Evolutionary conservation across 2,329 filamentous ascomycete genomes (phyloP).

Genomic region (Raffaelea ambrosiae): DNA sequence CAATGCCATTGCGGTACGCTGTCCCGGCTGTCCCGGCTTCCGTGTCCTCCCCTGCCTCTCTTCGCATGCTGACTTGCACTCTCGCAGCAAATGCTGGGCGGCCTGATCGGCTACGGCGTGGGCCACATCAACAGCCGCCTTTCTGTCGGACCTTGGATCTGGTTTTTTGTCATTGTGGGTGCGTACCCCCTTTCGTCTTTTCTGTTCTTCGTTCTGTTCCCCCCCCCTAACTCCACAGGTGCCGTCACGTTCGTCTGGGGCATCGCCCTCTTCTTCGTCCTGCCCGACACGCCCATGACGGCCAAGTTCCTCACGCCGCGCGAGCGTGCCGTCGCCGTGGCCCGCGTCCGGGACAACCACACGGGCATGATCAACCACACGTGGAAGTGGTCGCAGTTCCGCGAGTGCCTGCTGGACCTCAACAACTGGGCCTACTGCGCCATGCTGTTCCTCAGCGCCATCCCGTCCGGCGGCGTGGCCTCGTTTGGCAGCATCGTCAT

Average conservation of each 20-base stretch:
- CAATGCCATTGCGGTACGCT: slow-evolving; percentile 9
- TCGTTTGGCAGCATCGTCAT: slow-evolving; percentile 41
- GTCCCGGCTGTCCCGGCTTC: neutral
- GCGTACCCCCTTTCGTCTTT: too few relatives aligned
- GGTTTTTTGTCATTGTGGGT: slow-evolving; percentile 10
- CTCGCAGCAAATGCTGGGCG: slow-evolving; percentile 12
- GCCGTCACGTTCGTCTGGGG: slow-evolving; percentile 9
- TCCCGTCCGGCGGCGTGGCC: slow-evolving; percentile 20
- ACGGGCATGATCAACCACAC: slow-evolving; percentile 29
- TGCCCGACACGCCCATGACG: slow-evolving; percentile 24
- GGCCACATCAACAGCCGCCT: slow-evolving; percentile 20
- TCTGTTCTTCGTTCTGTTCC: too few relatives aligned
- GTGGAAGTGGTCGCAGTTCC: slow-evolving; percentile 22
- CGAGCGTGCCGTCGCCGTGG: slow-evolving; percentile 27
- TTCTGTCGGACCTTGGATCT: slow-evolving; percentile 1
- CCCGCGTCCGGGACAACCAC: slow-evolving; percentile 27
- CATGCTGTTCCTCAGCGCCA: slow-evolving; percentile 19
- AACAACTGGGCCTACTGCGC: slow-evolving; percentile 21
- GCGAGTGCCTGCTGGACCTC: slow-evolving; percentile 17
- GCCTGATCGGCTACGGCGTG: slow-evolving; percentile 24
- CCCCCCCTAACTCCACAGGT: too few relatives aligned
- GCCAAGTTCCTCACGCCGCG: slow-evolving; percentile 24
- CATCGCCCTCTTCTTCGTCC: slow-evolving; percentile 14
- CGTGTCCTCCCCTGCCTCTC: neutral
- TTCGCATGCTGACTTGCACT: neutral